Conservation (phyloP, 2,329 filamentous ascomycete genomes). For the Fonsecaea monophora region DNA sequence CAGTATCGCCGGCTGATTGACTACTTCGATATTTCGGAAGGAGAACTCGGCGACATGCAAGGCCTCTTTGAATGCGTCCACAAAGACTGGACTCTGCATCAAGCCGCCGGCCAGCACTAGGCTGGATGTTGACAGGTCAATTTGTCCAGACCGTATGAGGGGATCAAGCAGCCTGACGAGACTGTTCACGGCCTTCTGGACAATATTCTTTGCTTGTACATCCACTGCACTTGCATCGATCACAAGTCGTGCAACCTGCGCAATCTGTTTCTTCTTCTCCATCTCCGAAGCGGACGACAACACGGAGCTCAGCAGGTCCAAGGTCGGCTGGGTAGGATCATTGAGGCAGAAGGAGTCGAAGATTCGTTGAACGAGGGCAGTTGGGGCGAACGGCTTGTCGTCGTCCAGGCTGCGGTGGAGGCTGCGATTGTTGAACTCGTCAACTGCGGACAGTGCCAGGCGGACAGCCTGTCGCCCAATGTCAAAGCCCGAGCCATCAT, state of each 20-base stretch:
- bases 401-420: background rate
- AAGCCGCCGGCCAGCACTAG: constrained; percentile 19
- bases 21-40: constrained; percentile 13
- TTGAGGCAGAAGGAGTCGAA: background rate
- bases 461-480: constrained; percentile 50
- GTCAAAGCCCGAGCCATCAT: constrained; percentile 53
- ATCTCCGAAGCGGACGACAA: constrained; percentile 6
- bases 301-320: constrained; percentile 19
- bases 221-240: constrained; percentile 15
- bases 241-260: constrained; percentile 17
- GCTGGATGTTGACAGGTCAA: constrained; percentile 6
- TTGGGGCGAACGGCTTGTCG: background rate
- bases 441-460: constrained; percentile 43
- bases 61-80: background rate
- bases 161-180: constrained; percentile 3
- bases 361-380: background rate
- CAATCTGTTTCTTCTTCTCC: constrained; percentile 19
- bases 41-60: background rate
- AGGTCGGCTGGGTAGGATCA: background rate
- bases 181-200: background rate
- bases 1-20: constrained; percentile 12
- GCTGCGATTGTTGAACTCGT: constrained; percentile 36
- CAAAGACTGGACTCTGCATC: constrained; percentile 18
- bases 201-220: constrained; percentile 12
- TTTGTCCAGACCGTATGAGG: background rate